Base-by-base conservation (phyloP, 768 basidiomycete species). In the Melanogaster broomeanus region DNA sequence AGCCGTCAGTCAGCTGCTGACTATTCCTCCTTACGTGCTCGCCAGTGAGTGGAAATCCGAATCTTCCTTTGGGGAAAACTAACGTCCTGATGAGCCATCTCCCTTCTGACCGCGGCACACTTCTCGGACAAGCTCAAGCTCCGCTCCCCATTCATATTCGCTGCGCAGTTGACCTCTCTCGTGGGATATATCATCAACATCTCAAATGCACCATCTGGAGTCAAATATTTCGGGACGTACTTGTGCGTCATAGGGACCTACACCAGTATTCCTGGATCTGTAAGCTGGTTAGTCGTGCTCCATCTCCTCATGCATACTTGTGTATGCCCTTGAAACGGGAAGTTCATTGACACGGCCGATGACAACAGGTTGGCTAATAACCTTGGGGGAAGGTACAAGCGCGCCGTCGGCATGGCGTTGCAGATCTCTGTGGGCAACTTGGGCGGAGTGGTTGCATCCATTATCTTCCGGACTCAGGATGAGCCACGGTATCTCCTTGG, bases 141-240 rank as follows among this genome's bases (percentile, higher is more conserved):
- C 51, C 81, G 87, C 16, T 81, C 72, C 11, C 81, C 79, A 0
- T 88, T 85, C 69, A 77, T 89, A 52, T 55, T 81, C 8, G 72
- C 74, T 0, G 80, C 79, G 0, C 76, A 80, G 4, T 16, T 70
- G 1, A 72, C 83, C 65, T 76, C 74, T 45, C 62, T 84, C 31
- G 71, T 84, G 25, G 86, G 87, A 0, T 88, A 83, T 59, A 49
- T 74, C 0, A 85, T 88, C 65, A 84, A 86, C 59, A 82, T 88
- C 45, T 81, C 83, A 1, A 61, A 75, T 12, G 79, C 68, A 1
- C 57, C 78, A 0, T 61, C 63, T 40, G 81, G 83, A 0, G 81
- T 72, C 24, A 88, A 88, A 66, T 89, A 88, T 63, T 84, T 87
- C 55, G 87, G 85, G 1, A 87, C 81, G 0, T 90, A 84, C 73